Base-by-base conservation (phyloP, 441 rosid species). In the Corymbia calophylla region DNA sequence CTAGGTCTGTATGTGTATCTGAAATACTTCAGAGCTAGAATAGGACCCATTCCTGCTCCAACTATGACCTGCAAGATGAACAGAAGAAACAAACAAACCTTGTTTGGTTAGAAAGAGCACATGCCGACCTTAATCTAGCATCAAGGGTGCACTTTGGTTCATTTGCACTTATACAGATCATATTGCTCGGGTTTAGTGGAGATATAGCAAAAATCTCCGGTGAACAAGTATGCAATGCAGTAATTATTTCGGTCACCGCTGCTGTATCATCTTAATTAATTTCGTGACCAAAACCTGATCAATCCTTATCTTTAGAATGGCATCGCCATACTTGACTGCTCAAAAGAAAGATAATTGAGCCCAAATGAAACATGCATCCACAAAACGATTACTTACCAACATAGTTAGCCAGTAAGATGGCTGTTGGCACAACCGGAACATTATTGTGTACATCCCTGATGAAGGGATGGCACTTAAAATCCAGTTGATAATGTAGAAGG, bases 371-470 rank as follows among this genome's bases (percentile, higher is more conserved):
- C 66, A 66, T 35, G 64, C 44, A 18, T 49, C 64, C 73, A 32
- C 60, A 56, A 82, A 85, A 70, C 29, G 90, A 87, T 77, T 53
- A 94, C 99, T 95, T 90, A 98, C 99, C 91, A 92, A 93, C 89
- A 97, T 91, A 66, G 99, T 96, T 90, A 94, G 94, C 99, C 99
- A 98, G 90, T 98, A 97, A 55, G 99, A 95, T 49, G 99, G 98
- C 88, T 98, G 97, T 54, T 92, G 60, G 89, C 98, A 97, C 92
- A 98, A 90, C 53, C 99, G 96, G 92, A 96, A 97, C 99, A 98
- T 98, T 68, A 98, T 95, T 15, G 99, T 97, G 91, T 98, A 97
- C 99, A 98, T 96, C 91, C 97, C 99, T 0, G 98, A 93, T 56
- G 98, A 92, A 51, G 99, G 99, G 91, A 98, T 91, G 39, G 97